Base-by-base conservation (phyloP, 2,329 filamentous ascomycete genomes). In the Tolypocladium inflatum region DNA sequence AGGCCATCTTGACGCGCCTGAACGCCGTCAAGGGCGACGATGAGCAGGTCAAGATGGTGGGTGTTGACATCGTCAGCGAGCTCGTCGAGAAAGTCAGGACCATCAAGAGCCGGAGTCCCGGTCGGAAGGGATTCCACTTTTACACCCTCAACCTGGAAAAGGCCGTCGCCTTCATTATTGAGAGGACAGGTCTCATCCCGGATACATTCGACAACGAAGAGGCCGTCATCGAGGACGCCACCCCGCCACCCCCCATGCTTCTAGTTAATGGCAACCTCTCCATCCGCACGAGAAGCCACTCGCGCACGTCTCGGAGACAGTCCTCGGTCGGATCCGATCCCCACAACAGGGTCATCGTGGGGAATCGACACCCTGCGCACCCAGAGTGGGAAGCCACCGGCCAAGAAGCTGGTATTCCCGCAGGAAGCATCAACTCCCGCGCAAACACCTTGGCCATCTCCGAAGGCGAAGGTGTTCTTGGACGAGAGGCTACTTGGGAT, bases 61-160 rank as follows among this genome's bases (percentile, higher is more conserved):
- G 90, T 51, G 87, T 94, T 19, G 86, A 92, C 68, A 89, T 97
- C 57, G 70, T 99, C 59, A 86, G 85, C 66, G 91, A 97, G 67
- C 84, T 97, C 54, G 83, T 97, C 19, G 85, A 90, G 62, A 83
- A 86, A 66, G 83, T 97, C 69, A 89, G 88, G 72, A 77, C 80
- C 58, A 77, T 87, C 63, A 84, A 84, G 66, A 76, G 71, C 68
- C 76, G 77, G 64, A 80, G 77, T 0, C 76, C 78, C 13, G 81
- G 82, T 4, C 87, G 85, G 23, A 81, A 85, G 65, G 94, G 94
- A 7, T 96, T 97, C 73, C 94, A 99, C 70, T 97, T 99, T 74
- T 99, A 97, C 73, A 97, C 94, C 0, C 78, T 99, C 55, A 99
- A 99, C 69, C 78, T 97, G 38, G 93, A 97, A 72, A 99, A 97